Percentiles rank a stretch among this genome's conserved stretches.
Conservation (phyloP, 495 filamentous ascomycete species). For the Durotheca rogersii region DNA sequence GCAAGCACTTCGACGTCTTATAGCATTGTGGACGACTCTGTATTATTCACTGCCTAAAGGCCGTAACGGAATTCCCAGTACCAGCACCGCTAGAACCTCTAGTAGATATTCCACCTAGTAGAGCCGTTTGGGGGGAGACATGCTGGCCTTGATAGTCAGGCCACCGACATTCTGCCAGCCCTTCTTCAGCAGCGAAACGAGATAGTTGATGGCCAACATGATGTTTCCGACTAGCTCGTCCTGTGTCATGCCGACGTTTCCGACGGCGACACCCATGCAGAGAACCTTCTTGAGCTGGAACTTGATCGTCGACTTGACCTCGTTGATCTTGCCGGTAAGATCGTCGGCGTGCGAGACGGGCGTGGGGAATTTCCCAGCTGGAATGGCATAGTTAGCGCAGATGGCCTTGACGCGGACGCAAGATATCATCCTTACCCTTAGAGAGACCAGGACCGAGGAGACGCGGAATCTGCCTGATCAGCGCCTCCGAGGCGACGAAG, state of each 20-base stretch:
- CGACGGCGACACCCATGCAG: conserved; percentile 97
- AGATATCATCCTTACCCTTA: conserved; percentile 65
- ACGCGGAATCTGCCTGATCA: conserved; percentile 99
- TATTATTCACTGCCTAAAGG: conserved; percentile 29
- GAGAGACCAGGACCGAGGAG: conserved; percentile 97
- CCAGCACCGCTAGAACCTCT: conserved; percentile 27
- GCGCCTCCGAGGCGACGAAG: conserved; percentile 90
- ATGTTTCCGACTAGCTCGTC: conserved; percentile 96
- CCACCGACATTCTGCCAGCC: conserved; percentile 99
- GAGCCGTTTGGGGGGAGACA: conserved; percentile 94
- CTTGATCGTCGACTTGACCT: conserved; percentile 99
- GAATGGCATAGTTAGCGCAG: conserved; percentile 17
- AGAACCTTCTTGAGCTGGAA: conserved; percentile 99
- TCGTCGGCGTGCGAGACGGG: conserved; percentile 95
- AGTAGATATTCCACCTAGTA: conserved; percentile 60
- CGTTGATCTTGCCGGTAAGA: conserved; percentile 86
- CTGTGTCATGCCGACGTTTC: conserved; percentile 95
- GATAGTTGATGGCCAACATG: conserved; percentile 97
- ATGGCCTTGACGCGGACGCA: neutral
- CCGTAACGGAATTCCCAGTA: conserved; percentile 11
- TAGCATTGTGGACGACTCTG: conserved; percentile 29
- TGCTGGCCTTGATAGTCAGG: conserved; percentile 98
- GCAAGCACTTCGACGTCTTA: no score
- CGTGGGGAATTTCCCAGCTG: conserved; percentile 98
- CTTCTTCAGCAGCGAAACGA: conserved; percentile 98